Evolutionary conservation across 1,284 basidiomycete genomes (phyloP), one percentile per base, ranked within the genome.

Genomic region (Malassezia psittaci): DNA sequence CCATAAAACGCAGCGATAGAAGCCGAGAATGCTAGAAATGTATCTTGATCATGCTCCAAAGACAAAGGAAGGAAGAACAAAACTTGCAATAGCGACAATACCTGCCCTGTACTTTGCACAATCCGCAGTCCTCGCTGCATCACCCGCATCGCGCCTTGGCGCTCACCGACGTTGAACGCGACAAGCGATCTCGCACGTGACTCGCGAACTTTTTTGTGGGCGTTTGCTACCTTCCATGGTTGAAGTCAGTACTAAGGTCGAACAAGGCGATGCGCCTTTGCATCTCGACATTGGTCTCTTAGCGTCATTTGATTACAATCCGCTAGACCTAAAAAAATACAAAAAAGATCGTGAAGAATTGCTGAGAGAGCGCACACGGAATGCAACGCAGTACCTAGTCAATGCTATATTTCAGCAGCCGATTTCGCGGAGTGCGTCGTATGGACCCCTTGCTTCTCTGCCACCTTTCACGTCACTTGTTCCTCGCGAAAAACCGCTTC

Each of bases 401-500:
- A 80, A 84, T 47, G 74, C 83, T 16, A 82, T 98, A 50, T 96
- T 93, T 77, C 78, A 83, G 32, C 83, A 93, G 9, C 90, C 90
- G 12, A 87, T 85, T 8, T 79, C 80, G 36, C 77, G 83, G 8
- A 54, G 68, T 19, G 85, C 87, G 9, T 79, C 83, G 36, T 85
- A 90, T 64, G 93, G 91, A 0, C 88, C 88, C 0, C 80, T 93
- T 50, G 88, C 87, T 1, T 79, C 83, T 56, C 83, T 96, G 3
- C 90, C 93, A 0, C 33, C 55, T 12, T 62, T 65, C 39, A 75
- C 83, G 1, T 83, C 88, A 5, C 82, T 79, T 5, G 81, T 96
- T 1, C 93, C 93, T 0, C 83, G 93, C 34, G 82, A 90, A 42
- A 98, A 99, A 76, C 87, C 87, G 1, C 79, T 96, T 21, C 93